Evolutionary conservation across 108 stramenopile species (phyloP), one percentile per base, ranked within the genome.

Genomic region (Fragilariopsis cylindrus): DNA sequence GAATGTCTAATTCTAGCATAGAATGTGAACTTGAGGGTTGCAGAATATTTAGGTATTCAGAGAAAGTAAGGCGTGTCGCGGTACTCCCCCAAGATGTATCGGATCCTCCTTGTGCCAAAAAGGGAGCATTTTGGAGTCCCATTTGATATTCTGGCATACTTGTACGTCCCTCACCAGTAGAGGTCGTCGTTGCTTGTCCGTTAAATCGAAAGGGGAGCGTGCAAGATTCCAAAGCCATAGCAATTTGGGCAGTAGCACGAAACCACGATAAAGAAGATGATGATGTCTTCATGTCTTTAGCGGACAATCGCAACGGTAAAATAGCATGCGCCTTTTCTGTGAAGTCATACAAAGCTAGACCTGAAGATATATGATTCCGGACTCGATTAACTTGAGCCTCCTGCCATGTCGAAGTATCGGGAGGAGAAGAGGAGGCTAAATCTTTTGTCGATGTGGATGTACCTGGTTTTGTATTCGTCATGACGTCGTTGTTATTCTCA

Each of bases 171-270:
- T 30, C 30, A 11, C 58, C 58, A 11, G 19, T 7, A 43, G 7
- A 18, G 3, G 65, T 9, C 19, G 6, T 48, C 4, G 9, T 5
- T 50, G 48, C 50, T n/a, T 68, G 21, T 66, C 53, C 49, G 47
- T 57, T 48, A 7, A 90, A 60, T 5, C 93, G 87, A 53, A 87
- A 88, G 18, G 82, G 85, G 7, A 94, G 76, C 8, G 85, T 90
- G 5, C 81, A 77, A 15, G 88, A 71, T 75, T 94, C 93, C 69
- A 94, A 67, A 2, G 89, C 87, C 46, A 91, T 72, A 4, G 92
- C 85, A 42, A 89, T 44, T 18, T 79, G 71, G 5, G 92, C 90
- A 65, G 84, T 89, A 19, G 73, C 68, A 21, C 82, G 78, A 84
- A 93, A 72, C 81, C 56, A 44, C 77, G 11, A 7, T 12, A 40